Base-by-base conservation (phyloP, 2,329 filamentous ascomycete species). In the Didymella sp. region DNA sequence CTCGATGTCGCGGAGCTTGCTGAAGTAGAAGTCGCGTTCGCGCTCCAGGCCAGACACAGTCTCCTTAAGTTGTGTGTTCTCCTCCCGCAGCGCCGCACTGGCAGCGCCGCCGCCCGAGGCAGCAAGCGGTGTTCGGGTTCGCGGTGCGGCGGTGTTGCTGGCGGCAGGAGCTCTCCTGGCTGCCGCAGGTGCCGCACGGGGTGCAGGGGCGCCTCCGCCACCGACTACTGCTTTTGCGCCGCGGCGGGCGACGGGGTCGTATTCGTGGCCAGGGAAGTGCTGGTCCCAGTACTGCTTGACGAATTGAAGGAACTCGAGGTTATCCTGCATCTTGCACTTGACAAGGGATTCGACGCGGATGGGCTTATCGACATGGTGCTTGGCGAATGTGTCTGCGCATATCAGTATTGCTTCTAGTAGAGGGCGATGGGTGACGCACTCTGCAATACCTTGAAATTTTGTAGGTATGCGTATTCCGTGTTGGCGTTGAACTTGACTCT, bases 291-390 rank as follows among this genome's bases (percentile, higher is more conserved):
- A 97, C 68, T 85, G 84, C 85, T 99, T 99, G 58, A 89, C 89
- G 90, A 92, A 99, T 81, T 99, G 95, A 59, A 99, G 84, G 77
- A 99, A 99, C 76, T 98, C 95, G 70, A 99, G 90, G 82, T 99
- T 99, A 79, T 99, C 95, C 84, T 99, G 95, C 94, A 99, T 99
- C 84, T 96, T 97, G 84, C 95, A 99, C 79, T 98, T 99, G 71
- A 95, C 87, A 58, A 99, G 87, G 56, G 85, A 83, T 77, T 96
- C 87, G 75, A 98, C 92, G 58, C 92, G 92, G 69, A 99, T 88
- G 25, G 90, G 89, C 76, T 92, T 92, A 71, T 98, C 93, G 81
- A 99, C 85, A 63, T 87, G 83, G 80, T 98, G 93, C 78, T 90
- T 90, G 61, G 87, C 84, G 75, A 98, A 98, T 64, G 85, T 84